Conservation (phyloP, 164 flowering plant species). For the grape (Vitis vinifera) region ASM3070453v1 NC_081810.1:22959501-22960000, state of each 20-base stretch:
- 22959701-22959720: constrained; percentile 49
- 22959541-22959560: not conserved
- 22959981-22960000: not conserved
- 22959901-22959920: constrained; percentile 39
- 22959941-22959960: constrained; percentile 53
- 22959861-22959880: constrained; percentile 31
- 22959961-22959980: constrained; percentile 33
- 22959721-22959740: constrained; percentile 38
- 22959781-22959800: constrained; percentile 16
- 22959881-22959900: constrained; percentile 48
- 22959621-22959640: not conserved
- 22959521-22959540: constrained; percentile 17
- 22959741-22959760: constrained; percentile 33
- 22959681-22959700: constrained; percentile 31
- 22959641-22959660: not conserved
- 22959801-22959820: constrained; percentile 33
- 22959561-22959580: too few species aligned
- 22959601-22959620: not conserved
- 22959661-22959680: constrained; percentile 38
- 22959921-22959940: constrained; percentile 37
- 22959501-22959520: constrained; percentile 33
- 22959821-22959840: constrained; percentile 35
- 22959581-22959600: not conserved
- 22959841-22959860: constrained; percentile 24
- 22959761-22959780: constrained; percentile 28